These are phyloP conservation scores for Rhizopus sp. DNA, from an alignment of 371 early-diverging fungal genomes.

Conservation along the genomic window DNA sequence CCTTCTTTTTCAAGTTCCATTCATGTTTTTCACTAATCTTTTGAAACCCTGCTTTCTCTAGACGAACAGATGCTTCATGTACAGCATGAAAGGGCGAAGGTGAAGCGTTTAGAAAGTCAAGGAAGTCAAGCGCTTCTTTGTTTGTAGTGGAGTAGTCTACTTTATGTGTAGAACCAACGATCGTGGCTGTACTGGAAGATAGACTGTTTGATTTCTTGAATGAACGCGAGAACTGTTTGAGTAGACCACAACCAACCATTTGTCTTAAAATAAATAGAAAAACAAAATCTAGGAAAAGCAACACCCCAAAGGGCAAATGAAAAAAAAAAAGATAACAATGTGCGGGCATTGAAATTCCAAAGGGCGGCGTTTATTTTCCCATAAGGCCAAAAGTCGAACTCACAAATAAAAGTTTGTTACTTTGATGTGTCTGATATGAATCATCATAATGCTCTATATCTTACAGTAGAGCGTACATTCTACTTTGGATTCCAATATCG, in stretches of 20 bases:
- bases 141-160: slow-evolving; percentile 11
- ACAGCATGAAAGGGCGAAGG: slow-evolving; percentile 95
- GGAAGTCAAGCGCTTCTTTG: slow-evolving; percentile 53
- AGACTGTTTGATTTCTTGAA: slow-evolving; percentile 17
- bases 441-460: too few relatives aligned
- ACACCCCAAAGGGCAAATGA: not conserved
- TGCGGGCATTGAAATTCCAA: too few relatives aligned
- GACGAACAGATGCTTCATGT: slow-evolving; percentile 61
- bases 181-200: slow-evolving; percentile 17
- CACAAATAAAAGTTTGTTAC: too few relatives aligned
- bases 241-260: slow-evolving; percentile 21
- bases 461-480: too few relatives aligned
- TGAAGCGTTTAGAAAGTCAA: slow-evolving; percentile 84
- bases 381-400: too few relatives aligned
- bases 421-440: too few relatives aligned
- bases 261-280: slow-evolving; percentile 1
- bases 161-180: slow-evolving; percentile 16
- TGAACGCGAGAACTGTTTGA: slow-evolving; percentile 13
- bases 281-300: slow-evolving; percentile 1
- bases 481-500: too few relatives aligned
- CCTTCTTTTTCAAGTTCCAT: slow-evolving; percentile 76
- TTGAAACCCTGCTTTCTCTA: slow-evolving; percentile 73
- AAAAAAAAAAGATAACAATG: too few relatives aligned
- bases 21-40: slow-evolving; percentile 80
- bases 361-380: too few relatives aligned